Base-by-base conservation (phyloP, 495 filamentous ascomycete genomes). In the Hypoxylon lienhwacheense region DNA sequence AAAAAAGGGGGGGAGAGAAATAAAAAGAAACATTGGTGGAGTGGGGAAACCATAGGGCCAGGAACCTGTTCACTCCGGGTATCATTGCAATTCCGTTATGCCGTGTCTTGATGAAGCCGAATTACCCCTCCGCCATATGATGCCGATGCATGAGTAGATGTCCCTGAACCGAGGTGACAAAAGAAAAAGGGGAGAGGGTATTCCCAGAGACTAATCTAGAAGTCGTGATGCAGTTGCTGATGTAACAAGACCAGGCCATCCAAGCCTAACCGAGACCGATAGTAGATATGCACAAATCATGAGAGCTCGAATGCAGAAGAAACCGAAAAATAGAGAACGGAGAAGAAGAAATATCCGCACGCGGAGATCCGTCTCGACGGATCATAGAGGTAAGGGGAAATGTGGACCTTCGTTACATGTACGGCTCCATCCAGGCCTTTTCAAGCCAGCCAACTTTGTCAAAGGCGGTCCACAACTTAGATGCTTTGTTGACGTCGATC, bases 401-500 rank as follows among this genome's bases (percentile, higher is more conserved):
- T 10, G n/a, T 34, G 8, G 12, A 16, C n/a, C 34, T n/a, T n/a
- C 7, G 3, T 48, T 66, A 73, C 43, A 84, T 51, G 63, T 77
- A 81, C 34, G 77, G 54, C 45, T 70, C 62, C 58, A 91, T 84
- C 71, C 76, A 81, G 33, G 81, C 68, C 8, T 75, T 71, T 24
- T 88, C 78, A 60, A 97, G 86, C 90, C 91, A 96, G 45, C 90
- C 90, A 39, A 95, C 88, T 41, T 85, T 85, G 15, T 97, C 88
- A 66, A 88, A 98, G 20, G 90, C 90, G 32, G 85, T 84, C 90
- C 90, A 96, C 42, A 98, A 79, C 69, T 93, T 95, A 62, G 89
- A 95, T 20, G 93, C 91, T 78, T 98, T 98, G 76, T 97, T 97
- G 69, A 97, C 93, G 67, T 98, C 93, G 53, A 97, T 96, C 77